Percentiles rank a stretch among this genome's conserved stretches.
Conservation (phyloP, 192 early-diverging fungal genomes). For the Oehlia diaphana region DNA sequence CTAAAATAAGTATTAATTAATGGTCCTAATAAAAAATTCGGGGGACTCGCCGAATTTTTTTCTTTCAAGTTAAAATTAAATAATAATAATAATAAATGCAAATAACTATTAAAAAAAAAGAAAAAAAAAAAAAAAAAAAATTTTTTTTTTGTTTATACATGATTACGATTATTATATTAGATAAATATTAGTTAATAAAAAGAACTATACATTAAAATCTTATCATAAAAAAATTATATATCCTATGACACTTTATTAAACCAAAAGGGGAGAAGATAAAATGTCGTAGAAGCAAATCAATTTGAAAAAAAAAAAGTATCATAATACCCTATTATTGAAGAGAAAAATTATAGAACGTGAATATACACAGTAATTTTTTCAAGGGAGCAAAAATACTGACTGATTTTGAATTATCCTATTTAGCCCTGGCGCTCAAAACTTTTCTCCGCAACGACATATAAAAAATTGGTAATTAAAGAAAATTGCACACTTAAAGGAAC, state of each 20-base stretch:
- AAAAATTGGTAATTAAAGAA: background rate
- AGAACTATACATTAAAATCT: background rate
- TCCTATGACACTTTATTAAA: background rate
- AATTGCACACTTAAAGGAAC: too few species aligned
- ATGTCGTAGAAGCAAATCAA: background rate
- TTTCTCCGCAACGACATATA: background rate
- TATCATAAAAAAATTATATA: background rate
- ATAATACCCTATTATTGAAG: background rate
- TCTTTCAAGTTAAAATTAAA: background rate
- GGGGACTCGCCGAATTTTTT: background rate
- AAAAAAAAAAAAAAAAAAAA: background rate
- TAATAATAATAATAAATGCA: background rate
- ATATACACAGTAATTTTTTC: background rate
- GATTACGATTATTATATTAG: background rate
- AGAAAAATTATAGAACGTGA: background rate
- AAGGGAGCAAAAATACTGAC: background rate
- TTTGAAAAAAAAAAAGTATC: background rate
- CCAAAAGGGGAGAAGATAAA: background rate
- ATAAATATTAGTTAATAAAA: background rate
- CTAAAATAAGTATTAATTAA: background rate
- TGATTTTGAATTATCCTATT: background rate
- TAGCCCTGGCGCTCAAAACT: background rate
- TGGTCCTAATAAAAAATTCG: background rate
- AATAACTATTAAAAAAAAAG: background rate
- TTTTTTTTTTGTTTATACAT: background rate